These are phyloP conservation scores for Penicillium sp. DNA, from an alignment of 2,329 filamentous ascomycete species.

Conservation along the genomic window DNA sequence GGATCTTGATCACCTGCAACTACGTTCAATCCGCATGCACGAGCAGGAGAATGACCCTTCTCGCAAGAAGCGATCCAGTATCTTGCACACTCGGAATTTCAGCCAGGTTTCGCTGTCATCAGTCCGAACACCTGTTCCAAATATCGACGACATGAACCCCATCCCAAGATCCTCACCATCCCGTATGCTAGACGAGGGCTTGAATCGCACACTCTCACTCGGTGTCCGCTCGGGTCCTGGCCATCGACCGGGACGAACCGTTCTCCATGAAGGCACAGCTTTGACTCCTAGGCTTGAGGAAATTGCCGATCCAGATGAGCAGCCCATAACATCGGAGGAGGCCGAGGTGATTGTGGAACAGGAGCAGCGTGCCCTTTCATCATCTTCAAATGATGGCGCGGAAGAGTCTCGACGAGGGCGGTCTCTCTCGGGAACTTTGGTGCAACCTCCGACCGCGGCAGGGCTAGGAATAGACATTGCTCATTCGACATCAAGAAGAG, in stretches of 20 bases:
- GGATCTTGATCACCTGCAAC: slow-evolving; percentile 64
- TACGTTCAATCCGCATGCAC: slow-evolving; percentile 60
- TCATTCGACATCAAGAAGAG: not conserved
- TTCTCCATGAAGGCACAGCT: slow-evolving; percentile 6
- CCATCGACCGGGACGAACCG: slow-evolving; percentile 30
- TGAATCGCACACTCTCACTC: slow-evolving; percentile 45
- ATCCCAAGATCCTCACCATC: slow-evolving; percentile 26
- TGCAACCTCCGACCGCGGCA: not conserved
- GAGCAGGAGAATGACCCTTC: slow-evolving; percentile 23
- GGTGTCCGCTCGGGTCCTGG: slow-evolving; percentile 48
- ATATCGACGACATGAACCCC: slow-evolving; percentile 30
- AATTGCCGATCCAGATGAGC: slow-evolving; percentile 30
- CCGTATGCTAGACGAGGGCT: slow-evolving; percentile 11
- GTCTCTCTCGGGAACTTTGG: not conserved
- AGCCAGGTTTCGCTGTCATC: not conserved
- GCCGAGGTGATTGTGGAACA: slow-evolving; percentile 12
- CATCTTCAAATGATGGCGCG: not conserved
- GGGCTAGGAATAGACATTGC: not conserved
- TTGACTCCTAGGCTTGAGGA: slow-evolving; percentile 26
- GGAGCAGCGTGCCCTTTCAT: slow-evolving; percentile 35
- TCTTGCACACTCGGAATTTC: not conserved
- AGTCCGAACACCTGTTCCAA: not conserved
- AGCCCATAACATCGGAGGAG: not conserved
- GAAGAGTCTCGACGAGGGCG: not conserved
- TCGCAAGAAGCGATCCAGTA: slow-evolving; percentile 40